Evolutionary conservation across 208 protist species (phyloP).

Genomic region (Plasmodiophora brassicae): DNA sequence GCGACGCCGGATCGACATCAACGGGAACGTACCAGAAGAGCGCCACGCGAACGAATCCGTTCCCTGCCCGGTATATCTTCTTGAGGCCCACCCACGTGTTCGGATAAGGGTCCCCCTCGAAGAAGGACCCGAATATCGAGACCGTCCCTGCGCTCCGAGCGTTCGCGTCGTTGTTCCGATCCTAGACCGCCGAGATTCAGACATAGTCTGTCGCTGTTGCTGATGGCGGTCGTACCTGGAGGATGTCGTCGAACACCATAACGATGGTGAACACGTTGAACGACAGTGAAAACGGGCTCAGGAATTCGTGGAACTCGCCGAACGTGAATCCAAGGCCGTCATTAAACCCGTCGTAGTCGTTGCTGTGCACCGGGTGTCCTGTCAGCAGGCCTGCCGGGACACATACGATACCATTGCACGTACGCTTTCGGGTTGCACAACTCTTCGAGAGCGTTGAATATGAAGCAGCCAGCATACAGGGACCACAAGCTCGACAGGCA

Average conservation of each 20-base stretch:
- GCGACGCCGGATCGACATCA: neutral
- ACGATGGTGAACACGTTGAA: slow-evolving; percentile 22
- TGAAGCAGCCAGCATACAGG: neutral
- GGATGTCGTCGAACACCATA: slow-evolving; percentile 15
- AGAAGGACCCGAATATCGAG: neutral
- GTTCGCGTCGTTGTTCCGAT: neutral
- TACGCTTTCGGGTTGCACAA: neutral
- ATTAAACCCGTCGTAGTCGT: neutral
- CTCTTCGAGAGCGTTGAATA: neutral
- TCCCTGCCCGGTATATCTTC: neutral
- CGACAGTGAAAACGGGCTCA: slow-evolving; percentile 11
- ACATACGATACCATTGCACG: too few species aligned
- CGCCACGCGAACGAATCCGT: neutral
- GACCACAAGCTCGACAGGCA: neutral
- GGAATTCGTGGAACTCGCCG: slow-evolving; percentile 10
- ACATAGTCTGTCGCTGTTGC: too few species aligned
- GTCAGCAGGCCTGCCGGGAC: too few species aligned
- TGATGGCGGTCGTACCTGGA: neutral
- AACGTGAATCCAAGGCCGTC: neutral
- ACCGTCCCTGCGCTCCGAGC: neutral
- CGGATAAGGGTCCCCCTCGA: neutral
- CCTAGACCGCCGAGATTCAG: neutral
- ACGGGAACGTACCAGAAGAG: slow-evolving; percentile 2
- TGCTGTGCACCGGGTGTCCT: too few species aligned
- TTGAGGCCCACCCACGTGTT: neutral